Percentiles rank a stretch among this genome's conserved stretches.
Conservation (phyloP, 495 filamentous ascomycete species). For the Penicillium bovifimosum region DNA sequence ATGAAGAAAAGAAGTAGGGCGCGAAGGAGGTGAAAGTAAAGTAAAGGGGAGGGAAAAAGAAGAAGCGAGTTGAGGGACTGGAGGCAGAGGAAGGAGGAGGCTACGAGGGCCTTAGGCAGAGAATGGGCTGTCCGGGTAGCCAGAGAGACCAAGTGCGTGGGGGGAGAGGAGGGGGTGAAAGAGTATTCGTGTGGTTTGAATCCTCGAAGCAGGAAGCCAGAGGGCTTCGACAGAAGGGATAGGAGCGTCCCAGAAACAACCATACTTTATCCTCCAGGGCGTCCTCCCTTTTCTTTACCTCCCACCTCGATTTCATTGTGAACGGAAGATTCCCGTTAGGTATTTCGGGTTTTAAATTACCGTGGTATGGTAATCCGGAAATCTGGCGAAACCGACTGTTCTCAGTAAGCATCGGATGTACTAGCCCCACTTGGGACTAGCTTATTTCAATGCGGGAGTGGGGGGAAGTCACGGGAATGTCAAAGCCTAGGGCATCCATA, state of each 20-base stretch:
- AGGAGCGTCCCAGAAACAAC: conserved; percentile 15
- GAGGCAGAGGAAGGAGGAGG: conserved; percentile 28
- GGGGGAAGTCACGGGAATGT: conserved; percentile 18
- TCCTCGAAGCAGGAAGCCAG: conserved; percentile 6
- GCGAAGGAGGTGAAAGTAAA: conserved; percentile 23
- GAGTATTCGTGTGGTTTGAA: conserved; percentile 15
- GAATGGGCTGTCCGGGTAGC: conserved; percentile 16
- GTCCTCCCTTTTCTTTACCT: too few species aligned
- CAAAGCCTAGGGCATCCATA: conserved; percentile 3
- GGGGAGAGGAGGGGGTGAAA: conserved; percentile 18
- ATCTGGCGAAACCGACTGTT: not conserved
- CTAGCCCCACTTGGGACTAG: conserved; percentile 16
- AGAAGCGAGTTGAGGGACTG: conserved; percentile 16
- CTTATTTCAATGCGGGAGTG: conserved; percentile 9
- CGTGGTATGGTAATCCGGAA: not conserved
- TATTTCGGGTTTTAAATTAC: not conserved
- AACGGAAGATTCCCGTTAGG: not conserved
- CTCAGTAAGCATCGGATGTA: not conserved
- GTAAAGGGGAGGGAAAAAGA: conserved; percentile 33
- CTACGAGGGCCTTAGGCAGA: conserved; percentile 25
- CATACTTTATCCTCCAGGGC: not conserved
- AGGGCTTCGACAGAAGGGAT: not conserved
- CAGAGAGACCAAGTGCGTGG: conserved; percentile 7
- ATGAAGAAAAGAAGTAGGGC: conserved; percentile 24
- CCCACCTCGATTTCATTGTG: not conserved